Percentiles rank a stretch among this genome's conserved stretches.
phyloP scores from a whole-genome alignment of 2,329 filamentous ascomycete species.

The Xylaria multiplex region DNA sequence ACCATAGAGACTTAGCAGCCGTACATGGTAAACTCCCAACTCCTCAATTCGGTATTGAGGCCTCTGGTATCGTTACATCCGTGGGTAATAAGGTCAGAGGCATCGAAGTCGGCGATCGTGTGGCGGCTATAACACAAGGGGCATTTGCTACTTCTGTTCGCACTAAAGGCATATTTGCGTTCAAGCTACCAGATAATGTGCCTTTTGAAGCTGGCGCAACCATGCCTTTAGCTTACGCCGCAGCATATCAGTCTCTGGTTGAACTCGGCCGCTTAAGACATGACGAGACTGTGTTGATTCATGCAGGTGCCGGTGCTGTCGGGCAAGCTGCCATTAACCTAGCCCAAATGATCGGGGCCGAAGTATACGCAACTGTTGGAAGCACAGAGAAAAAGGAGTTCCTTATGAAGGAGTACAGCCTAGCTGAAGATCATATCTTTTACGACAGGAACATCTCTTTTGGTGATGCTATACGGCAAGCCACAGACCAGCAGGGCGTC shows the following conservation, averaged over 20 bases:
- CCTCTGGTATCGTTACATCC: conserved; percentile 44
- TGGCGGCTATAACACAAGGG: conserved; percentile 53
- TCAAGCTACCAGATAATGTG: conserved; percentile 46
- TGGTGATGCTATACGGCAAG: conserved; percentile 41
- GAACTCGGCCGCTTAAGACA: conserved; percentile 44
- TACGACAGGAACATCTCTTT: conserved; percentile 46
- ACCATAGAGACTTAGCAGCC: conserved; percentile 46
- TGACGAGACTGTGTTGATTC: conserved; percentile 45
- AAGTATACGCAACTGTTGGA: conserved; percentile 45
- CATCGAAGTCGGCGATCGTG: conserved; percentile 45
- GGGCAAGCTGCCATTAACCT: conserved; percentile 47
- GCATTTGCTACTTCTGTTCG: conserved; percentile 46
- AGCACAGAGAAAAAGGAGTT: conserved; percentile 46
- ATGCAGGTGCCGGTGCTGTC: conserved; percentile 46
- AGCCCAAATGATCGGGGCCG: conserved; percentile 46
- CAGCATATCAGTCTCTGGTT: conserved; percentile 45
- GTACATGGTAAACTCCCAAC: conserved; percentile 45
- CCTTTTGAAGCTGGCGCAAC: conserved; percentile 45
- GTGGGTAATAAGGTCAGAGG: conserved; percentile 43
- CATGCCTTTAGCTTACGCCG: conserved; percentile 44
- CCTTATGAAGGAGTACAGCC: conserved; percentile 44
- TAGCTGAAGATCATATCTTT: conserved; percentile 46
- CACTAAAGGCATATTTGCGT: conserved; percentile 44
- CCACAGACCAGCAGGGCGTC: conserved; percentile 41
- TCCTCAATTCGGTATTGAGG: conserved; percentile 45